Evolutionary conservation across 306 rosid species (phyloP).

Genomic region (Trifolium repens): DNA sequence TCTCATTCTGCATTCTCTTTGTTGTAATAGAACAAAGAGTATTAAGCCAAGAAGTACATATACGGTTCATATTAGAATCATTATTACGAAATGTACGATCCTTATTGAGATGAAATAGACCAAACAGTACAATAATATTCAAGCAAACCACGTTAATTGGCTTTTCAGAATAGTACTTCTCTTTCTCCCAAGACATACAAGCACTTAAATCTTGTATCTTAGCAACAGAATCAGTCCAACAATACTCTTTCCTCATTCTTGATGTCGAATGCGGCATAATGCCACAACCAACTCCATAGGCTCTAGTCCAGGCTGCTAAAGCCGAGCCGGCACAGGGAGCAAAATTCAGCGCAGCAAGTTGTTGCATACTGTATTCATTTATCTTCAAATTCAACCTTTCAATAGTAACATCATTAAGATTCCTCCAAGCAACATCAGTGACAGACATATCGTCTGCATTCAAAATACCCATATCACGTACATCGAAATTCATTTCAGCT

Average conservation of each 20-base stretch:
- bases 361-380: background rate
- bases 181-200: background rate
- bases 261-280: background rate
- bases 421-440: slow-evolving; percentile 10
- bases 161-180: background rate
- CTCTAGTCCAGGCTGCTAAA: background rate
- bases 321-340: background rate
- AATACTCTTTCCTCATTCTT: background rate
- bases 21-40: background rate
- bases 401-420: background rate
- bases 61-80: background rate
- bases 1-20: background rate
- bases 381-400: background rate
- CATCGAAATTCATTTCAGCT: background rate
- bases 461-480: background rate
- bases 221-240: background rate
- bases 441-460: background rate
- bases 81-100: background rate
- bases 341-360: background rate
- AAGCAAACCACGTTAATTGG: background rate
- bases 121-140: background rate
- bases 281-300: slow-evolving; percentile 1
- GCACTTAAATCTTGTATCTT: background rate
- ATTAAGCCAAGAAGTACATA: background rate
- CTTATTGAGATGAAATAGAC: background rate